Percentiles rank a stretch among this genome's conserved stretches.
Conservation (phyloP, 306 rosid species). For the Rosa multiflora region DNA sequence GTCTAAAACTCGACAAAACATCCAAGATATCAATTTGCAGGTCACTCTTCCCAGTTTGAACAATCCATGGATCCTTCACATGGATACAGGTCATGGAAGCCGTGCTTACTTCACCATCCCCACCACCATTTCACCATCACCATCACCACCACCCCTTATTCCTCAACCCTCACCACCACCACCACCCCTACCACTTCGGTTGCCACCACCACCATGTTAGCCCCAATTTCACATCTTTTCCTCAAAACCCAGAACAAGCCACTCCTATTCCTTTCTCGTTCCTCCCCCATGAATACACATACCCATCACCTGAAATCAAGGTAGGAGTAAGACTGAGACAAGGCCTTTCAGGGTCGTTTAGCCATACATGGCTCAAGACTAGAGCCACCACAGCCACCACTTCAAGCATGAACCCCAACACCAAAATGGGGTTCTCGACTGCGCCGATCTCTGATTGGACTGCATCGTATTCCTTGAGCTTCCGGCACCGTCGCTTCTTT, state of each 20-base stretch:
- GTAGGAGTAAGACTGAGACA: too few relatives aligned
- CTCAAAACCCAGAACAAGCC: constrained; percentile 20
- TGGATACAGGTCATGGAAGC: constrained; percentile 9
- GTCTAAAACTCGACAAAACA: too few relatives aligned
- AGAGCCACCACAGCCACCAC: too few relatives aligned
- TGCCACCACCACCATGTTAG: neutral
- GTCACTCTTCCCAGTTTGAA: neutral
- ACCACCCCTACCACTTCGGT: neutral
- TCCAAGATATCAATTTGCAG: neutral
- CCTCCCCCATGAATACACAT: too few relatives aligned
- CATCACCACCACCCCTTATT: constrained; percentile 15
- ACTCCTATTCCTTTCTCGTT: neutral
- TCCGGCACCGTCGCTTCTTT: too few relatives aligned
- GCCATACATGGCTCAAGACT: too few relatives aligned
- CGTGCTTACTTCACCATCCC: constrained; percentile 19
- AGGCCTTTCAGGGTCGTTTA: too few relatives aligned
- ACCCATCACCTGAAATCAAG: too few relatives aligned
- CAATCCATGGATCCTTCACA: constrained; percentile 26
- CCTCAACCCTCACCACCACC: constrained; percentile 10
- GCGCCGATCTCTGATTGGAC: too few relatives aligned
- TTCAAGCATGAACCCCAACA: too few relatives aligned
- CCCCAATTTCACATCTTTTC: constrained; percentile 7
- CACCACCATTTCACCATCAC: constrained; percentile 2
- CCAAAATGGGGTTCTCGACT: too few relatives aligned
- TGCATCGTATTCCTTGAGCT: too few relatives aligned